Evolutionary conservation across 768 basidiomycete species (phyloP), one percentile per base, ranked within the genome.

Genomic region (Rhodotorula paludigena): DNA sequence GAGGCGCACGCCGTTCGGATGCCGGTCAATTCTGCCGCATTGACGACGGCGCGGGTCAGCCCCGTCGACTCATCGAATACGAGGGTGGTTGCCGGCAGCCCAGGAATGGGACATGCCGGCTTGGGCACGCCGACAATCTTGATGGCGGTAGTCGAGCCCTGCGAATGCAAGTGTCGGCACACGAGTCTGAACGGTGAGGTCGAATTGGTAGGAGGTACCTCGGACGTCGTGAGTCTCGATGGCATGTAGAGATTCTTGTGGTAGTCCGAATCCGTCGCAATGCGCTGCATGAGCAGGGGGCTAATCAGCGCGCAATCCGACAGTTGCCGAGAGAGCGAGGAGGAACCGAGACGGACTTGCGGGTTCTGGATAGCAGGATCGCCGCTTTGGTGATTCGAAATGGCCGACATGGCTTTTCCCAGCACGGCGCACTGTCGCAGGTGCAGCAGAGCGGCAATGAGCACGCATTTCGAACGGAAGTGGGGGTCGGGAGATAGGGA

Each of bases 1-100:
- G 21, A 32, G 20, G 30, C 73, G 32, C 63, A 73, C 59, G 76
- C 75, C 0, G 76, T 77, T 18, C 76, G 51, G 9, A 77, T 51
- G 0, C 75, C 76, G 2, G 76, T 77, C 30, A 77, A 51, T 12
- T 64, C 65, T 0, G 45, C 36, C 0, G 72, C 67, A 52, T 75
- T 75, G 42, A 75, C 64, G 41, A 72, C 53, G 0, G 74, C 74
- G 2, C 45, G 25, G 2, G 52, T 41, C 28, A 41, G n/a, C 5
- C 74, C 74, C 0, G 67, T 71, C 23, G 23, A n/a, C 32, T 75
- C 74, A 57, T 73, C 68, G 28, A 75, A 57, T 1, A 75, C 55
- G 1, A 75, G 60, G 0, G 72, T 75, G 2, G 72, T 72, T 0
- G 72, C 74, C 1, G 74, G 74, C 23, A 75, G 47, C 0, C 74